Base-by-base conservation (phyloP, 2,329 filamentous ascomycete genomes). In the Ilyonectria robusta region DNA sequence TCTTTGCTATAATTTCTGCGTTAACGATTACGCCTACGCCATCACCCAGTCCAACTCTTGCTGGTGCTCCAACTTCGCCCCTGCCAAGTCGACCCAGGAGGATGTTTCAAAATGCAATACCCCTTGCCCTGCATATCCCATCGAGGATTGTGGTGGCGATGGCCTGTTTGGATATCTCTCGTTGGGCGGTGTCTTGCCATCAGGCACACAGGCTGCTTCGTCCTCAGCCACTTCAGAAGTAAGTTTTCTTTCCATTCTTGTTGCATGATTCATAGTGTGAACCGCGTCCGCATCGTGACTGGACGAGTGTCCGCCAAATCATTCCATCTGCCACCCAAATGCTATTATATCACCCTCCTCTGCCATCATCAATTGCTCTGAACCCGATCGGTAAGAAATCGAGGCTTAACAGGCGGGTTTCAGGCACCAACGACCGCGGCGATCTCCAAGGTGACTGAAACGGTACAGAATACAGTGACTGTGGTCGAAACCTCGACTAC, bases 21-120 rank as follows among this genome's bases (percentile, higher is more conserved):
- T 79, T 29, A 75, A 77, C 21, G 72, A 84, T 17, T 92, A 85
- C 70, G 92, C 92, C 44, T 93, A 91, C 68, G 92, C 91, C 70
- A 84, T 95, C 54, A 82, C 94, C 1, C 87, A 93, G 72, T 85
- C 81, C 17, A 83, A 88, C 35, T 79, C 85, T 58, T 95, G 93
- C 77, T 95, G 92, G 92, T 95, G 93, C 78, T 91, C 91, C 42
- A 87, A 94, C 77, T 90, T 90, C 74, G 84, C 85, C 2, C 93
- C 93, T 9, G 82, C 83, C 56, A 70, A 81, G 35, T 76, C 75
- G 21, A 78, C 77, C 35, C 78, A 83, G 61, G 81, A 84, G 57
- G 75, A 81, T 23, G 78, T 80, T 2, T 71, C 69, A 37, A 73
- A 85, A 23, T 95, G 93, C 80, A 80, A 85, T 70, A 78, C 78